phyloP scores from a whole-genome alignment of 176 grass and related monocot genomes.

The Oryza longistaminata region DNA sequence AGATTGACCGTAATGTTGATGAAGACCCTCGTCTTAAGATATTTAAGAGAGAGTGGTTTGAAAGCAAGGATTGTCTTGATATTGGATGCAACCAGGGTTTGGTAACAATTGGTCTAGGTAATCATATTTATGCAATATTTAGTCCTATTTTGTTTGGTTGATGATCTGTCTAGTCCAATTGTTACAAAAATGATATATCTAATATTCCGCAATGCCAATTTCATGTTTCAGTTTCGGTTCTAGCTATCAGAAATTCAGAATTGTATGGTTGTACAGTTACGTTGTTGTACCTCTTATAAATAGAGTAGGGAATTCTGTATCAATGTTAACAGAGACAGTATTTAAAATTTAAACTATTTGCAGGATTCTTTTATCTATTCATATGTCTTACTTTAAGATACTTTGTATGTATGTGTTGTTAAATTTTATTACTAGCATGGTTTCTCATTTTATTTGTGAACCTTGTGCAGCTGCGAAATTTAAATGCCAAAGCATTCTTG shows the following conservation, averaged over 20 bases:
- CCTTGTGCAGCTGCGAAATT: constrained; percentile 76
- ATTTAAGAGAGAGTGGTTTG: constrained; percentile 87
- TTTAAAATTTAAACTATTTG: not conserved
- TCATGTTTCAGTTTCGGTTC: not conserved
- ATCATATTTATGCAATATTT: not conserved
- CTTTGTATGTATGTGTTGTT: not conserved
- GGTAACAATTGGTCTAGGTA: constrained; percentile 85
- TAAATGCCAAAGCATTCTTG: constrained; percentile 76
- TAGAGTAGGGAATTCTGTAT: constrained; percentile 1
- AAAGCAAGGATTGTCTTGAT: constrained; percentile 94
- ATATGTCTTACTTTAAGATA: not conserved
- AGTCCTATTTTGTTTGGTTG: constrained; percentile 21
- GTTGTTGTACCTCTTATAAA: constrained; percentile 14
- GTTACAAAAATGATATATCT: not conserved
- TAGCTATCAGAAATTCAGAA: not conserved
- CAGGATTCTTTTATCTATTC: not conserved
- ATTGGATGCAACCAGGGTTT: constrained; percentile 97
- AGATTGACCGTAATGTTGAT: constrained; percentile 64
- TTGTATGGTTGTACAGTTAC: constrained; percentile 2
- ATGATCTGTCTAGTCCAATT: not conserved
- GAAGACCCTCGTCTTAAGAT: constrained; percentile 82
- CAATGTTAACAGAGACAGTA: not conserved
- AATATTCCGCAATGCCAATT: not conserved
- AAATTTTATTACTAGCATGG: not conserved
- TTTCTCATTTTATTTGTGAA: constrained; percentile 41